These are phyloP conservation scores for Lyophyllum decastes DNA, from an alignment of 768 basidiomycete genomes.

Conservation along the genomic window DNA sequence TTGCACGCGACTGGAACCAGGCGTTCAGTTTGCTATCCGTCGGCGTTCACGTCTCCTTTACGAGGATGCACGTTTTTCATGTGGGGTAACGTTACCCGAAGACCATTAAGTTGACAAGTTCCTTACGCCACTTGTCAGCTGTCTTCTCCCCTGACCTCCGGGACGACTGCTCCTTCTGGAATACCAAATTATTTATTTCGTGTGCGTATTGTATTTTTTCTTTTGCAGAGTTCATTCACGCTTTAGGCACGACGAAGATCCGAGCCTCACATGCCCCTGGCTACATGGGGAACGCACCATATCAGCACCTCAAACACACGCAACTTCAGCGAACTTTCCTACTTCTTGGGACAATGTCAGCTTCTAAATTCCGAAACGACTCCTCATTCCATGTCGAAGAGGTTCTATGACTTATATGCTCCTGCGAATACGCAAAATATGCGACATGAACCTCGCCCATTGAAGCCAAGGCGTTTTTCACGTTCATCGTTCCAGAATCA, in stretches of 20 bases:
- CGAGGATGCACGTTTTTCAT: conserved; percentile 27
- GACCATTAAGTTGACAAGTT: conserved; percentile 41
- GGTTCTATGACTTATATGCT: conserved; percentile 9
- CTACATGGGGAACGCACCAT: conserved; percentile 15
- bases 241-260: conserved; percentile 19
- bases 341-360: conserved; percentile 2
- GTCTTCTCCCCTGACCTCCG: conserved; percentile 30
- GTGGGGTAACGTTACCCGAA: conserved; percentile 43
- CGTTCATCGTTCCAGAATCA: not conserved
- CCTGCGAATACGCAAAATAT: conserved; percentile 11
- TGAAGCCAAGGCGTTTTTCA: not conserved
- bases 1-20: conserved; percentile 31
- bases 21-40: conserved; percentile 34
- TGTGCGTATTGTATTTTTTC: conserved; percentile 3
- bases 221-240: conserved; percentile 8
- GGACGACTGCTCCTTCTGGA: conserved; percentile 22
- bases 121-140: conserved; percentile 45
- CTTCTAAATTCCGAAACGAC: conserved; percentile 10
- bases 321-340: conserved; percentile 16
- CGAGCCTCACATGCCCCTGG: conserved; percentile 12
- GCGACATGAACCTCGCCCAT: not conserved
- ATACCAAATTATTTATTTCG: not conserved
- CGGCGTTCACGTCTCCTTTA: conserved; percentile 42
- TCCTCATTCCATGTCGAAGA: conserved; percentile 7
- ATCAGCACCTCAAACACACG: conserved; percentile 15